Evolutionary conservation across 2,329 filamentous ascomycete genomes (phyloP).

Genomic region (Penicillium sp.): DNA sequence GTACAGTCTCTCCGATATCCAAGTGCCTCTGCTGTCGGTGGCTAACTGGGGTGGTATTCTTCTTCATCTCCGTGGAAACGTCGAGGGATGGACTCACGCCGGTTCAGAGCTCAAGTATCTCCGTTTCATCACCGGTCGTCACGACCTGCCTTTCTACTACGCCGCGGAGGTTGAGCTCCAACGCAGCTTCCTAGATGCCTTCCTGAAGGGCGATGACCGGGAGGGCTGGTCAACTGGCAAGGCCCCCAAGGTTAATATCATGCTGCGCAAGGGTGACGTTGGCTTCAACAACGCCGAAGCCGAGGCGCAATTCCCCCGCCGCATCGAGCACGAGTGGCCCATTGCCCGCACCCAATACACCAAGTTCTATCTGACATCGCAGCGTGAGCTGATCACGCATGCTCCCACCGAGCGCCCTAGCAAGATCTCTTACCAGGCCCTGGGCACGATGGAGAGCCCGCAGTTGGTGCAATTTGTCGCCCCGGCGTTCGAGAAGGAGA

Average conservation of each 20-base stretch:
- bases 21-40: slow-evolving; percentile 67
- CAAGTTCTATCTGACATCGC: slow-evolving; percentile 60
- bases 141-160: slow-evolving; percentile 74
- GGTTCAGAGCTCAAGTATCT: slow-evolving; percentile 70
- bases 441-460: slow-evolving; percentile 59
- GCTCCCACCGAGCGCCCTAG: slow-evolving; percentile 29
- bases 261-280: slow-evolving; percentile 66
- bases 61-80: slow-evolving; percentile 68
- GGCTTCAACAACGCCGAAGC: slow-evolving; percentile 66
- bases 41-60: slow-evolving; percentile 73
- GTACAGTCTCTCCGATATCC: slow-evolving; percentile 65
- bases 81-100: slow-evolving; percentile 65
- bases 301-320: slow-evolving; percentile 58
- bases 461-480: slow-evolving; percentile 62
- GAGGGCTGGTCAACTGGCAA: slow-evolving; percentile 52
- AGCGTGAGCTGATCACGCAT: slow-evolving; percentile 44
- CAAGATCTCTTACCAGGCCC: slow-evolving; percentile 60
- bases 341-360: slow-evolving; percentile 67
- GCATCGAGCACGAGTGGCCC: slow-evolving; percentile 67
- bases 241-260: slow-evolving; percentile 61
- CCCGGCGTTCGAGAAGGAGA: slow-evolving; percentile 60
- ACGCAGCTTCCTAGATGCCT: slow-evolving; percentile 68
- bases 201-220: slow-evolving; percentile 67
- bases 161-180: slow-evolving; percentile 68
- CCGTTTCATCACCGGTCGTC: slow-evolving; percentile 68